phyloP scores from a whole-genome alignment of 192 early-diverging fungal species.

The Backusella circina region DNA sequence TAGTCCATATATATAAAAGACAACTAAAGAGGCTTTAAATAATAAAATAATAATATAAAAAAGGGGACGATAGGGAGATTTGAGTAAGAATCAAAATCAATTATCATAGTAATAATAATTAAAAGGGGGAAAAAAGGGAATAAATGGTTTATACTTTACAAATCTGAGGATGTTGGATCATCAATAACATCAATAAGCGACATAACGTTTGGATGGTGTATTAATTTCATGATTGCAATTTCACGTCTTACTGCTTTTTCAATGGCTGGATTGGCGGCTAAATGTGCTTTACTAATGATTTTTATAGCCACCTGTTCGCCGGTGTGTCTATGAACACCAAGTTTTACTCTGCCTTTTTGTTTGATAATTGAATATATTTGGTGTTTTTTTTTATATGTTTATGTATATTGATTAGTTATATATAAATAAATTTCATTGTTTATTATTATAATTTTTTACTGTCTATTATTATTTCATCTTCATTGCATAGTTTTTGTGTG shows the following conservation, averaged over 20 bases:
- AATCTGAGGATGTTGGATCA: conserved; percentile 26
- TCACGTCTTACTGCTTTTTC: conserved; percentile 50
- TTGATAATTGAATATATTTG: background rate
- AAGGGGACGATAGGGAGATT: background rate
- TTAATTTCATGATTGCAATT: conserved; percentile 52
- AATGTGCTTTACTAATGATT: conserved; percentile 46
- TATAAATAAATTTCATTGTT: background rate
- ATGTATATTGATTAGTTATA: background rate
- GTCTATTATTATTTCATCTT: background rate
- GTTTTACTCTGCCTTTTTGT: conserved; percentile 43
- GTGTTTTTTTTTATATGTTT: background rate
- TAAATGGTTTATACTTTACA: conserved; percentile 18
- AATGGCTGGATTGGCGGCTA: conserved; percentile 45
- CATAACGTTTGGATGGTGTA: conserved; percentile 51
- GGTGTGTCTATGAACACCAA: conserved; percentile 41
- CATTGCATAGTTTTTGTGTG: background rate
- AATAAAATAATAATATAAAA: background rate
- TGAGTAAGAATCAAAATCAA: background rate
- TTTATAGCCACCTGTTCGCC: conserved; percentile 52
- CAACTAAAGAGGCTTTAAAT: conserved; percentile 2
- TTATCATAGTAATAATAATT: background rate
- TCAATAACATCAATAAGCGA: conserved; percentile 45
- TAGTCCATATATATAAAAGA: background rate
- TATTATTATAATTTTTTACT: background rate
- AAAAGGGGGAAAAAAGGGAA: background rate